Conservation (phyloP, 768 basidiomycete genomes). For the Hemileccinum rubropunctum region DNA sequence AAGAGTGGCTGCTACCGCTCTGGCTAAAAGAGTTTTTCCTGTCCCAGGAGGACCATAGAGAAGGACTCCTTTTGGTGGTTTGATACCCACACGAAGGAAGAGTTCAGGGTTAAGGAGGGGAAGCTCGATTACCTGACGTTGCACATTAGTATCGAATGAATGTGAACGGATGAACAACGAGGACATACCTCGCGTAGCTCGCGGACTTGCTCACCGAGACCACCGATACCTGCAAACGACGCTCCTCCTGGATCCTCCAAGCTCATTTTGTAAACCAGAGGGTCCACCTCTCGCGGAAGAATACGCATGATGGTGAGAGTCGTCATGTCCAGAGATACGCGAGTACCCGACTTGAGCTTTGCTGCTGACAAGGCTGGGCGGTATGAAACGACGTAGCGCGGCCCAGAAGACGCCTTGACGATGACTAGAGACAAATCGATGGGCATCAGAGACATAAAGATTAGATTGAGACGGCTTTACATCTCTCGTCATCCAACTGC, state of each 20-base stretch:
- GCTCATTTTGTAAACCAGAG: conserved; percentile 99
- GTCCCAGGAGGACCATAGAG: conserved; percentile 97
- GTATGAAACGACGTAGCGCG: conserved; percentile 97
- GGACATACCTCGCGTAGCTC: conserved; percentile 85
- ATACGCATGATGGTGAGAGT: conserved; percentile 99
- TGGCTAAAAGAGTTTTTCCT: conserved; percentile 91
- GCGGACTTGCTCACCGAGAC: conserved; percentile 92
- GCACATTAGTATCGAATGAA: not conserved
- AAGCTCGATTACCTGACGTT: conserved; percentile 83
- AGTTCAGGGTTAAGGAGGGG: conserved; percentile 93
- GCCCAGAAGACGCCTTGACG: conserved; percentile 97
- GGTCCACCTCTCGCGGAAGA: conserved; percentile 95
- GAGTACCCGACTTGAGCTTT: conserved; percentile 90
- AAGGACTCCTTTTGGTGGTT: conserved; percentile 93
- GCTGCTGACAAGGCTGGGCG: conserved; percentile 87
- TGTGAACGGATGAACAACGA: not conserved
- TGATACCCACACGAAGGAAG: conserved; percentile 94
- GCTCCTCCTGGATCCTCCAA: conserved; percentile 96
- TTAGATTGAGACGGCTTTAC: conserved; percentile 45
- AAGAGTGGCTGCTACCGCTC: conserved; percentile 93
- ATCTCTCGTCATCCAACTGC: conserved; percentile 96
- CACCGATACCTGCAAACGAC: conserved; percentile 95
- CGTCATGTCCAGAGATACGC: conserved; percentile 99
- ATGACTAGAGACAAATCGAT: conserved; percentile 66
- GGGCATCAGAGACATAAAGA: not conserved